A percentile compares a stretch with the other conserved stretches of the same genome.
Conservation (phyloP, 2,329 filamentous ascomycete species). For the Fusarium sp. region DNA sequence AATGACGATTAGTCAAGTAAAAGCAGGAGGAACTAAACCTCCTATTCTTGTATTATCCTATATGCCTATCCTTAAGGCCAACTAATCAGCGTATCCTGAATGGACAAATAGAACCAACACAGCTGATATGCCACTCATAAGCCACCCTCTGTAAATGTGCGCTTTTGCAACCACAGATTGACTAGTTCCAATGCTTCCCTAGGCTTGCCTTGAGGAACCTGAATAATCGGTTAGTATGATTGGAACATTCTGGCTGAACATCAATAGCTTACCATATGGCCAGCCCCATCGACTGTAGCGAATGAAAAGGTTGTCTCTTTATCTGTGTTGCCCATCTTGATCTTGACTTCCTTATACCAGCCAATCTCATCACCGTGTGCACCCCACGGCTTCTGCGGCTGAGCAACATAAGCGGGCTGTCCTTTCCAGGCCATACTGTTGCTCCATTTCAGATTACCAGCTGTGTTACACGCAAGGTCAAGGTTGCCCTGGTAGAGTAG, state of each 20-base stretch:
- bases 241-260: rapidly evolving
- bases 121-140: no score
- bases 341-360: conserved; percentile 30
- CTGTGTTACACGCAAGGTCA: conserved; percentile 35
- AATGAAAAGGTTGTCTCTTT: conserved; percentile 24
- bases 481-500: conserved; percentile 35
- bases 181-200: conserved; percentile 10
- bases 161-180: conserved; percentile 20
- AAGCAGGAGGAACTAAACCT: conserved; percentile 4
- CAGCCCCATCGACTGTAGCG: conserved; percentile 26
- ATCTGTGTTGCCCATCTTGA: background rate
- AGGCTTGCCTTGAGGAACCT: conserved; percentile 20
- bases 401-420: conserved; percentile 34
- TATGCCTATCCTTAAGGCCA: no score
- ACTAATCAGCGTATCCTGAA: no score
- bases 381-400: conserved; percentile 8
- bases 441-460: conserved; percentile 34
- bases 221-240: background rate
- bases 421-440: conserved; percentile 28
- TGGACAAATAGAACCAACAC: no score
- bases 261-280: conserved; percentile 23
- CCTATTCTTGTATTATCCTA: no score
- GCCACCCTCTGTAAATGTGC: background rate
- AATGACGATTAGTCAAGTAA: conserved; percentile 24
- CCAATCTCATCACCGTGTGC: conserved; percentile 17